These are phyloP conservation scores for Gleditsia sinensis DNA, from an alignment of 306 rosid genomes.

Conservation along the genomic window DNA sequence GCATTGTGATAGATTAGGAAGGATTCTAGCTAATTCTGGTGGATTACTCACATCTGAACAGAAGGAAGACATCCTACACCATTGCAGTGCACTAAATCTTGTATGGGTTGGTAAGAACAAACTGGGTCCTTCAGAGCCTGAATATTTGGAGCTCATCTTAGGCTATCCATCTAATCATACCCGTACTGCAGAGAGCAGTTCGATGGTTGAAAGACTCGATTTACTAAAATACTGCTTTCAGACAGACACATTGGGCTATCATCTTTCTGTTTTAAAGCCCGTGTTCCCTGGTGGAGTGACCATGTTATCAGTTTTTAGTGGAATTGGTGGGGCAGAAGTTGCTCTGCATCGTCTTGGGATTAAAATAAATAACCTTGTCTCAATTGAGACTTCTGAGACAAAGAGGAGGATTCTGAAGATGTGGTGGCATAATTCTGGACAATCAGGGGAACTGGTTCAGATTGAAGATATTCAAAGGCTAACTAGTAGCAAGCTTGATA, in stretches of 20 bases:
- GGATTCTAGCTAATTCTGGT: conserved; percentile 46
- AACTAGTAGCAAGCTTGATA: conserved; percentile 58
- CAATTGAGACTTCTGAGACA: conserved; percentile 64
- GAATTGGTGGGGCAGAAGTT: conserved; percentile 87
- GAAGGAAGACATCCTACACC: conserved; percentile 65
- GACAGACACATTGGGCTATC: conserved; percentile 80
- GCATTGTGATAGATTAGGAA: conserved; percentile 67
- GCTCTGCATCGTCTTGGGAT: conserved; percentile 78
- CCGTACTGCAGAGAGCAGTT: conserved; percentile 42
- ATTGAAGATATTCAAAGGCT: conserved; percentile 72
- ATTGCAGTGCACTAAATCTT: conserved; percentile 66
- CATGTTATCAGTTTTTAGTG: conserved; percentile 70
- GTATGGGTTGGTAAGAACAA: conserved; percentile 71
- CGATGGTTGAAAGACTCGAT: conserved; percentile 63
- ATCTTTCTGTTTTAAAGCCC: conserved; percentile 70
- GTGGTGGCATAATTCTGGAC: conserved; percentile 79
- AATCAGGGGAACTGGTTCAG: conserved; percentile 72
- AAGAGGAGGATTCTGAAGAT: conserved; percentile 73
- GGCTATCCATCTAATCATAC: conserved; percentile 87
- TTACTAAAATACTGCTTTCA: conserved; percentile 72
- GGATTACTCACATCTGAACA: conserved; percentile 58
- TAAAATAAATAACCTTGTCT: conserved; percentile 65
- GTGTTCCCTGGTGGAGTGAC: conserved; percentile 72
- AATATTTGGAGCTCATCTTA: conserved; percentile 64
- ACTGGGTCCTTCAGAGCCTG: conserved; percentile 65